Conservation (phyloP, 208 protist genomes). For the Histomonas meleagridis region DNA sequence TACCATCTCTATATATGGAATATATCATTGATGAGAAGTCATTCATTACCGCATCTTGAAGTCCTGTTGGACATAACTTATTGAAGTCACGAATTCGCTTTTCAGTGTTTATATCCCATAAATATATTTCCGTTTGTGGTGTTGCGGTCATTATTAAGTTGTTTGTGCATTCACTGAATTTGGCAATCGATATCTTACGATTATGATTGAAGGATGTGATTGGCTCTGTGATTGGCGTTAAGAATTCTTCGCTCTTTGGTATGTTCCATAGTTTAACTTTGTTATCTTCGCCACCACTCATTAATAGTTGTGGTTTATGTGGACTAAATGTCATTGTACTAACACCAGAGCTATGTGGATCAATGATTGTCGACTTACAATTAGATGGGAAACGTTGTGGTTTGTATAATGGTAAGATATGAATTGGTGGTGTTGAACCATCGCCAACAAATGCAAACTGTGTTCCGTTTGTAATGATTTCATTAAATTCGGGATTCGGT, state of each 20-base stretch:
- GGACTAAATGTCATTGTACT: not conserved
- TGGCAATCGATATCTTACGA: not conserved
- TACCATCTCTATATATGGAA: not conserved
- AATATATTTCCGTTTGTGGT: not conserved
- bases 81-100: not conserved
- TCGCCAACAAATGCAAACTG: not conserved
- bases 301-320: not conserved
- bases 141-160: not conserved
- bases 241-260: not conserved
- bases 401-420: not conserved
- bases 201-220: not conserved
- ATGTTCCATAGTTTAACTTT: not conserved
- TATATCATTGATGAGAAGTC: not conserved
- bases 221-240: not conserved
- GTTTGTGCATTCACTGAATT: not conserved
- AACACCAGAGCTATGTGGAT: not conserved
- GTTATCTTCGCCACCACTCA: slow-evolving; percentile 7
- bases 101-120: not conserved
- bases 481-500: slow-evolving; percentile 14
- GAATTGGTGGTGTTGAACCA: not conserved
- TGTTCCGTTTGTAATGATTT: not conserved
- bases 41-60: not conserved
- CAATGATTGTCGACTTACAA: not conserved
- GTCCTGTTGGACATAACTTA: not conserved
- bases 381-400: not conserved